A percentile compares a stretch with the other conserved stretches of the same genome.
These are phyloP conservation scores for Straminergon stramineum DNA, from an alignment of 225 moss, liverwort and hornwort species.

Conservation along the genomic window DNA sequence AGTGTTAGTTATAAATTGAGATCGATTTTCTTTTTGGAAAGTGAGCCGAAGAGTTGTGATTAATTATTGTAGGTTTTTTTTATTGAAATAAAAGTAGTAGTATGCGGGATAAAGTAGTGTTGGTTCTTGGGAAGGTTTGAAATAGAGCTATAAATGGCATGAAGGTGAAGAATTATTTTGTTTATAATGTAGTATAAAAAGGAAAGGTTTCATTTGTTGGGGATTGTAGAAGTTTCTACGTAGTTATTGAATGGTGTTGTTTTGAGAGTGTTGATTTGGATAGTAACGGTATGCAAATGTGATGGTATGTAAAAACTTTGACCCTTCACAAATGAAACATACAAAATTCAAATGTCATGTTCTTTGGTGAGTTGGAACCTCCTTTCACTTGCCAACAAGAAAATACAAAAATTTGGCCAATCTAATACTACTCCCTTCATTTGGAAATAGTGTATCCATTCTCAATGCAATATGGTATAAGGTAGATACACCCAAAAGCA, in stretches of 20 bases:
- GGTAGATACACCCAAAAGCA: too few species aligned
- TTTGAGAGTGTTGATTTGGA: background rate
- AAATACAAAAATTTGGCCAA: background rate
- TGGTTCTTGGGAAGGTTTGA: background rate
- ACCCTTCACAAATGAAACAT: background rate
- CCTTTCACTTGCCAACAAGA: background rate
- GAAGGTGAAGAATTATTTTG: background rate
- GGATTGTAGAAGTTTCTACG: background rate
- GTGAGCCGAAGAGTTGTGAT: background rate
- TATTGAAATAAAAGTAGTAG: background rate
- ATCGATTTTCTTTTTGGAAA: too few species aligned
- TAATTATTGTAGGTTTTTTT: background rate
- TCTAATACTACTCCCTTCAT: too few species aligned
- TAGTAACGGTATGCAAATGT: background rate
- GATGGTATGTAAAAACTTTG: background rate
- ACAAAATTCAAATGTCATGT: background rate
- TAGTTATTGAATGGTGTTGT: accelerated
- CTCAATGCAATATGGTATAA: too few species aligned
- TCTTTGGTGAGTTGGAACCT: background rate
- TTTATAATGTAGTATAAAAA: background rate
- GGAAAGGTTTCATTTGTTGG: accelerated
- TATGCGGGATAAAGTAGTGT: background rate
- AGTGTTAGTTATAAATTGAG: background rate
- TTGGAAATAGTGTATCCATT: too few species aligned
- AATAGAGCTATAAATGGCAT: background rate